These are phyloP conservation scores for Macaranga tanarius DNA, from an alignment of 441 rosid species.

Conservation along the genomic window DNA sequence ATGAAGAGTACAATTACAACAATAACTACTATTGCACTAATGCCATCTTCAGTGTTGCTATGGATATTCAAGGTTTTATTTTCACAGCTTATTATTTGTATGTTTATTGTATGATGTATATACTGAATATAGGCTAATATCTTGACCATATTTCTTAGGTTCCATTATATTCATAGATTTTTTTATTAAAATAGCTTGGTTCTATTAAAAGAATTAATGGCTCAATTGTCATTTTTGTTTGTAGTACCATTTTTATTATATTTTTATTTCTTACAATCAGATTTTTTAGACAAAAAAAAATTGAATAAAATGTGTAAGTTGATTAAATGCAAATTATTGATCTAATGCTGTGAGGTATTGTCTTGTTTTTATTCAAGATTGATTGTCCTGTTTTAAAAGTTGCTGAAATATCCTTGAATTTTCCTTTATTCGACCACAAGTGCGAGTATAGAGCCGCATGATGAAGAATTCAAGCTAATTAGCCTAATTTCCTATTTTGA, in stretches of 20 bases:
- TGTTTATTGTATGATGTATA: not conserved
- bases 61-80: conserved; percentile 77
- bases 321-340: not conserved
- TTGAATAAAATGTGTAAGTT: not conserved
- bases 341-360: not conserved
- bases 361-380: not conserved
- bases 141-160: not conserved
- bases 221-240: not conserved
- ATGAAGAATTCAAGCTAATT: too few species aligned
- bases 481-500: too few species aligned
- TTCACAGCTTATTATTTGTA: not conserved
- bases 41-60: conserved; percentile 72
- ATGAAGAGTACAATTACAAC: conserved; percentile 47
- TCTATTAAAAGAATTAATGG: not conserved
- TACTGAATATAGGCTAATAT: not conserved
- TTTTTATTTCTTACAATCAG: not conserved
- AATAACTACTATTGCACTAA: conserved; percentile 46
- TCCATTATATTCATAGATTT: too few species aligned
- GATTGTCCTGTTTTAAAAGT: too few species aligned
- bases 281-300: not conserved
- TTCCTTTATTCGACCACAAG: too few species aligned
- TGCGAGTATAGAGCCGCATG: too few species aligned
- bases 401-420: too few species aligned
- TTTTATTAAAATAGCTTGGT: not conserved
- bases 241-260: not conserved